Evolutionary conservation across 2,329 filamentous ascomycete species (phyloP).

Genomic region (Rachicladosporium sp.): DNA sequence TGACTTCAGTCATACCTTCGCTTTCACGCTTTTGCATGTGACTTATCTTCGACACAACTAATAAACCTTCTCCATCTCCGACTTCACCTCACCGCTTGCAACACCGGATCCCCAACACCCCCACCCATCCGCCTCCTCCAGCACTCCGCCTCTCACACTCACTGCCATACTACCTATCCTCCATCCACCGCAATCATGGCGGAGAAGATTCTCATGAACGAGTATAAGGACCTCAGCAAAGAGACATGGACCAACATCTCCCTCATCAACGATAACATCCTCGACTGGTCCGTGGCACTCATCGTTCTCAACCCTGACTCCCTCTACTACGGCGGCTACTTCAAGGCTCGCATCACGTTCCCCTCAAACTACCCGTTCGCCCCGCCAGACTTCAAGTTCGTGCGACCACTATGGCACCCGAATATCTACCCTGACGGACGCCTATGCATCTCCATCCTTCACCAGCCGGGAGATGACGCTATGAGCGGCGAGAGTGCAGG

Average conservation of each 20-base stretch:
- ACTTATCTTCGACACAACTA: no score
- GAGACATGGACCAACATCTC: constrained; percentile 93
- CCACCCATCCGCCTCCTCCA: background rate
- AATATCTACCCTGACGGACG: constrained; percentile 88
- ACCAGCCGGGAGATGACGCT: constrained; percentile 79
- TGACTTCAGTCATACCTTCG: no score
- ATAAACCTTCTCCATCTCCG: background rate
- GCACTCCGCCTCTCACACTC: background rate
- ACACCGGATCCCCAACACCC: no score
- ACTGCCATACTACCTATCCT: background rate
- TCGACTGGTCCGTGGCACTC: constrained; percentile 76
- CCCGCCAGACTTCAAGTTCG: constrained; percentile 82
- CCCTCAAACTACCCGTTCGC: constrained; percentile 78
- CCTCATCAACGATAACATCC: constrained; percentile 70
- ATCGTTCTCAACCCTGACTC: constrained; percentile 91
- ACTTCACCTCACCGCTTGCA: background rate
- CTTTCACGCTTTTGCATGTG: no score
- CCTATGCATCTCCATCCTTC: constrained; percentile 93
- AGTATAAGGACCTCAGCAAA: constrained; percentile 68
- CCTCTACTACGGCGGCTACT: constrained; percentile 83
- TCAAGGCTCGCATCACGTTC: constrained; percentile 83
- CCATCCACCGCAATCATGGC: constrained; percentile 31
- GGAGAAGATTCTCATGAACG: constrained; percentile 77
- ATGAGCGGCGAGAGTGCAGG: constrained; percentile 83
- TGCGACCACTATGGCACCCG: constrained; percentile 70